Conservation (phyloP, 208 protist genomes). For the Vickermania ingenoplastis region DNA sequence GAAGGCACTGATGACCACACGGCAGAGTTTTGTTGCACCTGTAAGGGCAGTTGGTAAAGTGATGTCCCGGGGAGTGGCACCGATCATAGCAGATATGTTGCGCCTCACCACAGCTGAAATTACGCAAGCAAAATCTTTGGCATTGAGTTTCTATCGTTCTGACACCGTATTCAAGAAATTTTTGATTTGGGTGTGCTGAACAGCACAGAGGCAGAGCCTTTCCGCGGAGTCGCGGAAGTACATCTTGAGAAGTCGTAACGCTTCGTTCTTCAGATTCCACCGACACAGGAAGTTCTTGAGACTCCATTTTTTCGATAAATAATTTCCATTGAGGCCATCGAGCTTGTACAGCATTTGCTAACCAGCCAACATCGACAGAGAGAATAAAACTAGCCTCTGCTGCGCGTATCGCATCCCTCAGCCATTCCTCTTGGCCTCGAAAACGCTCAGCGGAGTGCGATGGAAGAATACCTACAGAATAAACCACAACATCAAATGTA, state of each 20-base stretch:
- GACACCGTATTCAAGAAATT: slow-evolving; percentile 54
- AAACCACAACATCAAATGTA: slow-evolving; percentile 59
- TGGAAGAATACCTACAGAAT: slow-evolving; percentile 34
- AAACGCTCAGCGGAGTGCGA: no score
- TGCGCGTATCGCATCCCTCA: slow-evolving; percentile 45
- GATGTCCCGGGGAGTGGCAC: slow-evolving; percentile 46
- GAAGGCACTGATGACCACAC: slow-evolving; percentile 70
- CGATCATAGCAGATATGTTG: slow-evolving; percentile 48
- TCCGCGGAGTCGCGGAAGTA: slow-evolving; percentile 55
- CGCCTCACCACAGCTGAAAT: slow-evolving; percentile 38
- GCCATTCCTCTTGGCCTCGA: slow-evolving; percentile 29
- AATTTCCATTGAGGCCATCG: slow-evolving; percentile 59
- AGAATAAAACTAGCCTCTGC: slow-evolving; percentile 54
- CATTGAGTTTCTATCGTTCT: slow-evolving; percentile 30
- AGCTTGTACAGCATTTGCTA: slow-evolving; percentile 27
- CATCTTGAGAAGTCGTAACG: neutral
- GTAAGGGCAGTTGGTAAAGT: slow-evolving; percentile 45
- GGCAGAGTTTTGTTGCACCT: slow-evolving; percentile 38
- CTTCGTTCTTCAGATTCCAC: neutral
- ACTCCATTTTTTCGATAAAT: slow-evolving; percentile 55
- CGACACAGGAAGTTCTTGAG: slow-evolving; percentile 39
- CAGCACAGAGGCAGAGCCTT: slow-evolving; percentile 68
- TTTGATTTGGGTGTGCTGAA: slow-evolving; percentile 53
- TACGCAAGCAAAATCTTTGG: slow-evolving; percentile 43
- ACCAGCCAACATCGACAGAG: slow-evolving; percentile 65